These are phyloP conservation scores for Purpureocillium takamizusanense DNA, from an alignment of 2,329 filamentous ascomycete genomes.

Conservation along the genomic window DNA sequence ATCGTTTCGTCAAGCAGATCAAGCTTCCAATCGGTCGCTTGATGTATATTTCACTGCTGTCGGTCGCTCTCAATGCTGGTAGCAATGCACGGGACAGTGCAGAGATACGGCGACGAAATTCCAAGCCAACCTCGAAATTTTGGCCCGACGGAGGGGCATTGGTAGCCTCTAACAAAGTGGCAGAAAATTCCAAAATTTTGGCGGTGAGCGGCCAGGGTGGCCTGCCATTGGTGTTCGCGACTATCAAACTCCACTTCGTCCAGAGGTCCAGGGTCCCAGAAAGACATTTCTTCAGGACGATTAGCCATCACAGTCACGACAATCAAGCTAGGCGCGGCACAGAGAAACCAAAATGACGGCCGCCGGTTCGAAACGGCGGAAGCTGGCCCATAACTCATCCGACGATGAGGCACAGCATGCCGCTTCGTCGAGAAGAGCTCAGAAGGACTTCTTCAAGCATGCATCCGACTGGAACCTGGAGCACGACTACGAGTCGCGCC, in stretches of 20 bases:
- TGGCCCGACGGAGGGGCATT: conserved; percentile 9
- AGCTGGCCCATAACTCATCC: conserved; percentile 42
- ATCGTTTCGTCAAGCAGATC: conserved; percentile 12
- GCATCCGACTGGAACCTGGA: conserved; percentile 84
- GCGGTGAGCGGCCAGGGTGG: conserved; percentile 20
- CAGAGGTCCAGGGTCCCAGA: not conserved
- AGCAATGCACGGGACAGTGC: too few species aligned
- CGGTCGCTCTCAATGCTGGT: too few species aligned
- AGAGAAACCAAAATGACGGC: conserved; percentile 31
- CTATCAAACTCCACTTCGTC: conserved; percentile 4
- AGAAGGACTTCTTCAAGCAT: conserved; percentile 61
- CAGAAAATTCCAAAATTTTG: conserved; percentile 28
- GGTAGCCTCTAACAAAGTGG: conserved; percentile 8
- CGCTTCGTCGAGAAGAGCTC: conserved; percentile 29
- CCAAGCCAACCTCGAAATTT: conserved; percentile 7
- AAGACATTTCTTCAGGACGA: not conserved
- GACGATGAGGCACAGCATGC: conserved; percentile 32
- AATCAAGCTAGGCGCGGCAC: not conserved
- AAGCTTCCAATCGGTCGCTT: too few species aligned
- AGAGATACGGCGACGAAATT: too few species aligned
- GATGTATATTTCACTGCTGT: too few species aligned
- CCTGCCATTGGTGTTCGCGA: conserved; percentile 12
- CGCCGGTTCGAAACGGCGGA: conserved; percentile 47
- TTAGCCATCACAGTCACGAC: not conserved
- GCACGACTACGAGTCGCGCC: conserved; percentile 77